These are phyloP conservation scores for Metarhizium guizhouense DNA, from an alignment of 2,329 filamentous ascomycete genomes.

Conservation along the genomic window DNA sequence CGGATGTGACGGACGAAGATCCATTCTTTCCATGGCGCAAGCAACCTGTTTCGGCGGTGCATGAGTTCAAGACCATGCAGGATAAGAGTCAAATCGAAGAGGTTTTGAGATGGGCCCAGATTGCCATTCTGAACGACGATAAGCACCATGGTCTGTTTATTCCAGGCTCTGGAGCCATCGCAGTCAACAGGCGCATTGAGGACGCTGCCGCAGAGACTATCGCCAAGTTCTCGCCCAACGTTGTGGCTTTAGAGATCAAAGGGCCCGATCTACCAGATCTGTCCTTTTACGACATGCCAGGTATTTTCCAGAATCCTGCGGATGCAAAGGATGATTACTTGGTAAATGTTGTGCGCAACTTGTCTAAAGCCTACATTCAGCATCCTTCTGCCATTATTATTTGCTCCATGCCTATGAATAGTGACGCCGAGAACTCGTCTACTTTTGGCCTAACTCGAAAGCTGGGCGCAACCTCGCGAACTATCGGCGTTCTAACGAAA, in stretches of 20 bases:
- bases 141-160: slow-evolving; percentile 43
- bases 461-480: slow-evolving; percentile 47
- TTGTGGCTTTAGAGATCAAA: slow-evolving; percentile 67
- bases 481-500: slow-evolving; percentile 75
- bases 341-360: slow-evolving; percentile 60
- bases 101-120: slow-evolving; percentile 64
- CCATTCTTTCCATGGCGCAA: slow-evolving; percentile 60
- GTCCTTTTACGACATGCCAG: slow-evolving; percentile 79
- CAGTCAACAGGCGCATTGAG: slow-evolving; percentile 23
- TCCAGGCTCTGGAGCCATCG: slow-evolving; percentile 36
- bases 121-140: slow-evolving; percentile 64
- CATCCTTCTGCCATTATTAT: slow-evolving; percentile 66
- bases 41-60: slow-evolving; percentile 32
- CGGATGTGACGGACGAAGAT: slow-evolving; percentile 38
- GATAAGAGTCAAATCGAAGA: slow-evolving; percentile 56
- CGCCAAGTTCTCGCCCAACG: slow-evolving; percentile 73
- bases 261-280: slow-evolving; percentile 63
- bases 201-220: slow-evolving; percentile 33
- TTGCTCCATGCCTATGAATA: slow-evolving; percentile 68
- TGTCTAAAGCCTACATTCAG: slow-evolving; percentile 62
- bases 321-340: slow-evolving; percentile 57
- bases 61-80: slow-evolving; percentile 55
- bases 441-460: slow-evolving; percentile 56
- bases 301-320: slow-evolving; percentile 64
- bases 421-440: slow-evolving; percentile 66